Base-by-base conservation (phyloP, 2,329 filamentous ascomycete genomes). In the Penicillium sp. region DNA sequence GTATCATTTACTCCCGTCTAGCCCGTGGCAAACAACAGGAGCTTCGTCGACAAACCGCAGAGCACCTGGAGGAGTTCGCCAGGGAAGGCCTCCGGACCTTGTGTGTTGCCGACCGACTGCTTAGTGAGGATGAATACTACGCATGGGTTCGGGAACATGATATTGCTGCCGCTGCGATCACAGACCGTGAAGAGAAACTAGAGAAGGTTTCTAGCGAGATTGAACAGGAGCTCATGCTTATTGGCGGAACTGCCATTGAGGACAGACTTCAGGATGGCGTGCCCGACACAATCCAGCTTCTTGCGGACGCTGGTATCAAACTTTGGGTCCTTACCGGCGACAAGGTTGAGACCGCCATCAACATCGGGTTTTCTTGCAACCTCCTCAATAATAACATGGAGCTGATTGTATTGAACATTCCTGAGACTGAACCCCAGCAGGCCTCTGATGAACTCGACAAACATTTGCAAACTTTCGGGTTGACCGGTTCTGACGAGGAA, bases 291-390 rank as follows among this genome's bases (percentile, higher is more conserved):
- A 99, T 99, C 67, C 90, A 89, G 50, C 79, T 99, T 44, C 86
- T 99, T 51, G 93, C 89, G 31, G 86, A 92, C 69, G 94, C 94
- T 53, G 95, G 95, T 72, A 97, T 99, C 76, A 99, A 99, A 76
- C 84, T 99, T 8, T 99, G 94, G 94, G 94, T 99, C 53, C 79
- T 99, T 63, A 99, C 94, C 16, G 94, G 95, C 62, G 94, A 99
- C 81, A 99, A 97, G 76, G 93, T 97, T 33, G 94, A 99, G 77
- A 99, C 94, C 25, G 94, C 95, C 57, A 99, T 99, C 85, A 99
- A 99, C 78, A 99, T 99, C 71, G 94, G 94, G 2, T 99, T 97
- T 76, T 99, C 95, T 11, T 99, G 95, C 80, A 99, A 99, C 67
- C 82, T 99, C 33, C 84, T 99, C 54, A 92, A 93, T 76, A 99